Evolutionary conservation across 108 stramenopile species (phyloP), one percentile per base, ranked within the genome.

Genomic region (Skeletonema marinoi): DNA sequence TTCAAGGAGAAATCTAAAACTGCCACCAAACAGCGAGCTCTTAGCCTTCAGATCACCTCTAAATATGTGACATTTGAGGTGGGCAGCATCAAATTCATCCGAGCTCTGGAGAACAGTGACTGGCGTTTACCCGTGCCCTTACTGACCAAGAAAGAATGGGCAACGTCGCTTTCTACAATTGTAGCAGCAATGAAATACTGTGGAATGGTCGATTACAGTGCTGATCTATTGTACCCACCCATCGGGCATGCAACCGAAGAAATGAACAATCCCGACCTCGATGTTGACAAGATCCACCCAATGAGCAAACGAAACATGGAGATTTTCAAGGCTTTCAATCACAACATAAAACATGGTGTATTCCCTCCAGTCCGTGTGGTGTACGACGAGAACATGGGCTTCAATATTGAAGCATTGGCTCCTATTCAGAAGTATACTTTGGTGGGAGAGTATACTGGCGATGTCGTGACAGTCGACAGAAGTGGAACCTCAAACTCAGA

Each of bases 261-360:
- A 59, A 86, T 86, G 86, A 86, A 86, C 70, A 58, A 78, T 80
- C 44, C 74, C 1, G 39, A 19, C n/a, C 58, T 86, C 6, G 86
- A 86, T 25, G 67, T 63, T 11, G 79, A 81, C 41, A 33, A 35
- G n/a, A 75, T 84, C 32, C 19, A 59, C 17, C 70, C 70, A 19
- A 33, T 86, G 71, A 78, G 75, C 48, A 83, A 74, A 78, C 48
- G 78, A 12, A 82, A 82, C 59, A 16, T 74, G 30, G 68, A 71
- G 31, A 83, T 86, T 44, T 86, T 80, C 48, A 61, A 66, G 46
- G 74, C 78, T 29, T 86, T 83, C 60, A 80, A 80, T 60, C 38
- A 80, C 21, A 86, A 86, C 76, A 32, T 78, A 1, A 76, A 66
- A 29, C 31, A 32, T 2, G 86, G 86, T 44, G 60, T 79, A 4